Conservation (phyloP, 768 basidiomycete species). For the Suillus alpinus region DNA sequence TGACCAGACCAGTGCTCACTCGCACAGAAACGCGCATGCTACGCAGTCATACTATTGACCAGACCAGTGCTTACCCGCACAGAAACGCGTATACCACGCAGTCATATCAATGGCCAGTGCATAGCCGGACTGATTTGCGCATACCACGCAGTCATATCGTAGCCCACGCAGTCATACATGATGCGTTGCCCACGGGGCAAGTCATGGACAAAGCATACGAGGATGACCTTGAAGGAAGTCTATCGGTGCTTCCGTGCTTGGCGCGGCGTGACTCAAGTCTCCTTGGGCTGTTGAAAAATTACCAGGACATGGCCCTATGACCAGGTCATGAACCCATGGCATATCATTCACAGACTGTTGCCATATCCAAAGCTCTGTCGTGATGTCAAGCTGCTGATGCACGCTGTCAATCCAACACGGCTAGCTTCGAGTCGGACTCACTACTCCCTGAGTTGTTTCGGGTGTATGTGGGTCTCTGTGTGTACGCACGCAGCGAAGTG, state of each 20-base stretch:
- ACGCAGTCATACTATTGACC: neutral
- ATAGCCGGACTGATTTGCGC: neutral
- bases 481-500: constrained; percentile 7
- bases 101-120: neutral
- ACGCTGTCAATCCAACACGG: neutral
- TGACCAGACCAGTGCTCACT: neutral
- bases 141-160: neutral
- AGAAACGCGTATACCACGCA: neutral
- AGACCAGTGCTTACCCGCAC: neutral
- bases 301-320: neutral
- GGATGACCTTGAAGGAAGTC: neutral
- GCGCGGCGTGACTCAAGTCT: constrained; percentile 8
- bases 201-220: constrained; percentile 7
- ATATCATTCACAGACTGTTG: neutral
- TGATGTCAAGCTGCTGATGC: neutral
- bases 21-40: neutral
- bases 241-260: constrained; percentile 13
- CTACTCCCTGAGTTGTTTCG: neutral
- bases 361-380: neutral
- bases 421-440: constrained; percentile 7
- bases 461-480: constrained; percentile 4
- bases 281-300: neutral
- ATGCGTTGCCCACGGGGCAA: constrained; percentile 2
- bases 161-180: neutral
- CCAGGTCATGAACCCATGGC: neutral